Evolutionary conservation across 129 eudicot genomes (phyloP).

Genomic region (Saussurea involucrata): DNA sequence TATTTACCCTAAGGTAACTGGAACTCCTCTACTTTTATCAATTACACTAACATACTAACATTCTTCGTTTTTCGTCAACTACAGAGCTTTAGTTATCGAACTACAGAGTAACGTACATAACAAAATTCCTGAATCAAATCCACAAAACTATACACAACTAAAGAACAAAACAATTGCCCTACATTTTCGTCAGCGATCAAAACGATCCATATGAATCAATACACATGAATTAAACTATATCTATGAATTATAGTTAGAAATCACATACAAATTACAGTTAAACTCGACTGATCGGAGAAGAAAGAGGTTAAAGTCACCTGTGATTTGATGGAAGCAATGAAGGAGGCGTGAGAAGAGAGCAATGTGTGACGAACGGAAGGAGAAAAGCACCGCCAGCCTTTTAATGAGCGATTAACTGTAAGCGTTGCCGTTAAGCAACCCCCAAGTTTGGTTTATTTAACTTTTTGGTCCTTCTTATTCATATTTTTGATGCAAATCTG

Average conservation of each 20-base stretch:
- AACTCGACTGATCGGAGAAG: background rate
- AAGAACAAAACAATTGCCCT: background rate
- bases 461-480: background rate
- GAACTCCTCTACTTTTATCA: background rate
- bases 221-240: background rate
- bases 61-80: background rate
- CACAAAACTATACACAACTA: background rate
- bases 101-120: background rate
- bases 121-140: background rate
- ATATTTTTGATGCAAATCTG: background rate
- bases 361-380: constrained; percentile 1
- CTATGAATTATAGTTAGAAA: background rate
- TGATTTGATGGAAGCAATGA: constrained; percentile 7
- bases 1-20: background rate
- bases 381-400: constrained; percentile 24
- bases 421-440: constrained; percentile 2
- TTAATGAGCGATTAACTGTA: constrained; percentile 9
- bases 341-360: constrained; percentile 18
- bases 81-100: background rate
- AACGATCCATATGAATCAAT: background rate
- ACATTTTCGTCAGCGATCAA: constrained; percentile 8
- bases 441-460: constrained; percentile 12
- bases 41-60: constrained; percentile 14
- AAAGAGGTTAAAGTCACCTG: constrained; percentile 10
- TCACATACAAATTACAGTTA: background rate